Evolutionary conservation across 2,329 filamentous ascomycete genomes (phyloP), one percentile per base, ranked within the genome.

Genomic region (Dothiorella sarmentorum): DNA sequence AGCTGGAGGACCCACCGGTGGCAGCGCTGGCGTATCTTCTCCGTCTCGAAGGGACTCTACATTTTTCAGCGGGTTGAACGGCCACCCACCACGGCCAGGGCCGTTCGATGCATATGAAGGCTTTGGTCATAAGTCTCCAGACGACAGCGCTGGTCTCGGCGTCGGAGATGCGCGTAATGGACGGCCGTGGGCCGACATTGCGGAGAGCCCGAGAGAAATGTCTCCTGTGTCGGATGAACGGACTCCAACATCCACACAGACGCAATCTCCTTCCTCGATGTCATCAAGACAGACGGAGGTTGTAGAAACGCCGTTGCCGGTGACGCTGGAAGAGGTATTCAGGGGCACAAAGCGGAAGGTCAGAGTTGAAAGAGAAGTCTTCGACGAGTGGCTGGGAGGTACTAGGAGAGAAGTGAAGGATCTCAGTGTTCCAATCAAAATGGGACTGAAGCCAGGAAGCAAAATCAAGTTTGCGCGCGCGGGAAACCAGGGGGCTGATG

Each of bases 381-480:
- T 90, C 72, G 94, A 99, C 73, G 80, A 78, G 27, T 76, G 86
- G 18, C 86, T 82, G 0, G 91, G 91, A 60, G 96, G 95, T 78
- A 85, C 91, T 66, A 90, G 85, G 40, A 88, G 87, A 3, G 89
- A 92, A 61, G 93, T 97, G 67, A 89, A 92, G 68, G 90, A 97
- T 17, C 78, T 99, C 31, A 91, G 95, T 70, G 92, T 97, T 53
- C 91, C 91, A 45, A 96, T 99, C 77, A 97, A 97, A 77, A 87
- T 90, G 5, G 94, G 94, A 61, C 77, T 97, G 74, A 97, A 97
- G 77, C 91, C 95, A 67, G 94, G 94, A 26, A 96, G 90, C 69
- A 99, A 97, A 81, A 96, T 99, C 76, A 97, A 97, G 76, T 99
- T 96, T 71, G 89, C 89, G 69, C 91, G 93, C 38, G 92, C 97